Percentiles rank a stretch among this genome's conserved stretches.
phyloP scores from a whole-genome alignment of 2,329 filamentous ascomycete species.

The Fusarium equiseti region DNA sequence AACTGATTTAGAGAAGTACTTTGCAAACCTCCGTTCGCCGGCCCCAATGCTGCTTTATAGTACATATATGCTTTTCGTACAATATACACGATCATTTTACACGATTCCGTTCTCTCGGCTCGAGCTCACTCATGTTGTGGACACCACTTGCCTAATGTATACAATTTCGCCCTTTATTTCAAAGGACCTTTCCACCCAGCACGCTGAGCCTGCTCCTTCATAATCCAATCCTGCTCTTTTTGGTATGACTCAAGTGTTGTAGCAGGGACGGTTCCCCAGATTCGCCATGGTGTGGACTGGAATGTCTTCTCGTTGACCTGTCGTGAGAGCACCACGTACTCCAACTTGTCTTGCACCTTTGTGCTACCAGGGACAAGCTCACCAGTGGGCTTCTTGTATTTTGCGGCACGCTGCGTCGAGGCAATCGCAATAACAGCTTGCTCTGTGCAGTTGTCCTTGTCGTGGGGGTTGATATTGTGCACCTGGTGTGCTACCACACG shows the following conservation, averaged over 20 bases:
- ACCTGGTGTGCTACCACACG: conserved; percentile 68
- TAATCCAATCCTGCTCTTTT: conserved; percentile 53
- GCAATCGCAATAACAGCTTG: conserved; percentile 71
- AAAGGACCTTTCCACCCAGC: conserved; percentile 50
- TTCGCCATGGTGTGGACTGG: conserved; percentile 66
- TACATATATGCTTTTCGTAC: conserved; percentile 47
- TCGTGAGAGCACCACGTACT: conserved; percentile 74
- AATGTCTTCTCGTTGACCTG: conserved; percentile 60
- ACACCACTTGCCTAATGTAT: neutral
- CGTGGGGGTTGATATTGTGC: conserved; percentile 58
- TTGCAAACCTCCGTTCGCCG: conserved; percentile 38
- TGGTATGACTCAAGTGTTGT: conserved; percentile 60
- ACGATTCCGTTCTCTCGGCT: conserved; percentile 19
- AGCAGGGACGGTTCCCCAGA: conserved; percentile 73
- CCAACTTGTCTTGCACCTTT: conserved; percentile 66
- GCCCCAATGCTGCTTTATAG: conserved; percentile 47
- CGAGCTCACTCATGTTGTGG: conserved; percentile 3
- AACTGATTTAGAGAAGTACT: conserved; percentile 43
- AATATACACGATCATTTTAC: conserved; percentile 47
- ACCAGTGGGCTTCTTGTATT: conserved; percentile 54
- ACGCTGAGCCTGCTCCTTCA: conserved; percentile 51
- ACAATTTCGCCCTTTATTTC: conserved; percentile 17
- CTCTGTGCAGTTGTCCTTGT: conserved; percentile 55
- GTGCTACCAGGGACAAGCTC: conserved; percentile 60
- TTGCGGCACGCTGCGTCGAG: conserved; percentile 66